phyloP scores from a whole-genome alignment of 176 grass and related monocot species.

The Otatea glauca region DNA sequence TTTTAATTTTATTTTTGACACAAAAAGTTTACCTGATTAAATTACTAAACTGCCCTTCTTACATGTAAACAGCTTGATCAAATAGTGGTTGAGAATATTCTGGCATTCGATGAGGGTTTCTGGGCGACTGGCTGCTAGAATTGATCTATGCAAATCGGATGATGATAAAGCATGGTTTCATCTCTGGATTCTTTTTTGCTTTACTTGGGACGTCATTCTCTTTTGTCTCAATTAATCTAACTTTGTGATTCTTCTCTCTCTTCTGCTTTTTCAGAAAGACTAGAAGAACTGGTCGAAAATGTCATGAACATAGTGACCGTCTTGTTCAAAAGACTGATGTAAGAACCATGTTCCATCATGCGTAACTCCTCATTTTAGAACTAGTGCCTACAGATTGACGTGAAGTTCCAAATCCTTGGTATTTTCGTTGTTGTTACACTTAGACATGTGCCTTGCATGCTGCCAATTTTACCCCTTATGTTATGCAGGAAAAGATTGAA shows the following conservation, averaged over 20 bases:
- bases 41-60: slow-evolving; percentile 41
- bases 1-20: neutral
- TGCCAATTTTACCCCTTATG: slow-evolving; percentile 37
- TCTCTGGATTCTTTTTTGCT: slow-evolving; percentile 38
- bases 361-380: slow-evolving; percentile 10
- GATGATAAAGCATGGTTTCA: slow-evolving; percentile 92
- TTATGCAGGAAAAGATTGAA: slow-evolving; percentile 84
- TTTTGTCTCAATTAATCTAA: slow-evolving; percentile 17
- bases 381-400: neutral
- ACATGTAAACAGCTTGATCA: slow-evolving; percentile 74
- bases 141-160: slow-evolving; percentile 87
- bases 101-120: slow-evolving; percentile 78
- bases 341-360: slow-evolving; percentile 39
- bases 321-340: slow-evolving; percentile 97
- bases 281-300: slow-evolving; percentile 84
- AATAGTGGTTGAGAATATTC: slow-evolving; percentile 94
- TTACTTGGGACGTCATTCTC: neutral
- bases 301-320: slow-evolving; percentile 84
- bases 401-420: neutral
- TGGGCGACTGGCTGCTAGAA: slow-evolving; percentile 83
- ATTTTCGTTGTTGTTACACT: neutral
- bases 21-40: neutral
- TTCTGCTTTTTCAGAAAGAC: slow-evolving; percentile 64
- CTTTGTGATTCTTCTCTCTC: neutral
- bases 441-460: neutral